Evolutionary conservation across 2,329 filamentous ascomycete species (phyloP).

Genomic region (Moelleriella libera): DNA sequence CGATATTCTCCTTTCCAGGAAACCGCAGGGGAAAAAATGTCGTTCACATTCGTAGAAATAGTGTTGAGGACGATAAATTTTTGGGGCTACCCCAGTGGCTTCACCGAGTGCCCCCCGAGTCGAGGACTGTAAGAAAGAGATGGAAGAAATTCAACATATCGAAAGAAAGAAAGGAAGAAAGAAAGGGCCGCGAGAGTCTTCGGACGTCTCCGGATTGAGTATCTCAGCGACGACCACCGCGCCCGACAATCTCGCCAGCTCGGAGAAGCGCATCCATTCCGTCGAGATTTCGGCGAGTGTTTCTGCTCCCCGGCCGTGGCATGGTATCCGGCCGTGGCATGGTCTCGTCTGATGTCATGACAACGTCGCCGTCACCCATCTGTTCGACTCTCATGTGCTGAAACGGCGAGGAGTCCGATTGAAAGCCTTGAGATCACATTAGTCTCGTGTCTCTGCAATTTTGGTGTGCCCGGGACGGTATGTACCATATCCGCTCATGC

Average conservation of each 20-base stretch:
- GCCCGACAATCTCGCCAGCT: slow-evolving; percentile 45
- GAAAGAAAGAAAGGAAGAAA: too few relatives aligned
- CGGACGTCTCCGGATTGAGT: too few relatives aligned
- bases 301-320: slow-evolving; percentile 7
- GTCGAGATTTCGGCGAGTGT: slow-evolving; percentile 25
- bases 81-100: too few relatives aligned
- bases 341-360: slow-evolving; percentile 15
- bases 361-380: slow-evolving; percentile 14
- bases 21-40: too few relatives aligned
- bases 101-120: too few relatives aligned
- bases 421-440: slow-evolving; percentile 17
- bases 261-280: slow-evolving; percentile 44
- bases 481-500: slow-evolving; percentile 21
- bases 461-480: slow-evolving; percentile 2
- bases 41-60: too few relatives aligned
- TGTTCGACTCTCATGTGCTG: slow-evolving; percentile 16
- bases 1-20: too few relatives aligned
- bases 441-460: slow-evolving; percentile 10
- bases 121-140: too few relatives aligned
- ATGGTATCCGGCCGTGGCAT: slow-evolving; percentile 8
- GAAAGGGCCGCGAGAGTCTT: too few relatives aligned
- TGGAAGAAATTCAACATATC: too few relatives aligned
- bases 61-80: too few relatives aligned
- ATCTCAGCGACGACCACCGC: slow-evolving; percentile 14
- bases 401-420: slow-evolving; percentile 17